Percentiles rank a stretch among this genome's conserved stretches.
phyloP scores from a whole-genome alignment of 2,329 filamentous ascomycete genomes.

The Berkeleyomyces basicola region DNA sequence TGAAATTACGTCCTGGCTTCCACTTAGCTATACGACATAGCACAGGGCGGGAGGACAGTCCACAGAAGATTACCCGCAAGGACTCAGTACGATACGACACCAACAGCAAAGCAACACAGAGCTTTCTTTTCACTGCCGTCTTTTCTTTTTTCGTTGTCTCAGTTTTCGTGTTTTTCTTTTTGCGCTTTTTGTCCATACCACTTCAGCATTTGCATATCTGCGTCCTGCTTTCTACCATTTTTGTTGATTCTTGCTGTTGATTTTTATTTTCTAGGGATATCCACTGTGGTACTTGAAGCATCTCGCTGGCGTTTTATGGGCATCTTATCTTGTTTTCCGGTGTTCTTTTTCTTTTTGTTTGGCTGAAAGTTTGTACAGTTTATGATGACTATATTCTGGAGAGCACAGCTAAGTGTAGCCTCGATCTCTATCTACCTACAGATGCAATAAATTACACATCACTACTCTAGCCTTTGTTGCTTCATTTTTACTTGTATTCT shows the following conservation, averaged over 20 bases:
- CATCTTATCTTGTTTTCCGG: not conserved
- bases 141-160: not conserved
- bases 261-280: conserved; percentile 1
- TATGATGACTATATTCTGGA: not conserved
- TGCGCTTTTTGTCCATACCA: not conserved
- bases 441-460: too few relatives aligned
- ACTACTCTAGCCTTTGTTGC: too few relatives aligned
- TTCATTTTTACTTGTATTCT: too few relatives aligned
- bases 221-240: not conserved
- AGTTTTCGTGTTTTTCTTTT: not conserved
- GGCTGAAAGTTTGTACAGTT: not conserved
- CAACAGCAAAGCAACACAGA: conserved; percentile 3
- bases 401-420: not conserved
- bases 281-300: not conserved
- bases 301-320: not conserved
- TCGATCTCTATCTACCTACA: not conserved
- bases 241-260: not conserved
- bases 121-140: not conserved
- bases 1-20: conserved; percentile 5
- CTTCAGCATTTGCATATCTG: not conserved
- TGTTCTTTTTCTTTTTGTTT: not conserved
- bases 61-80: not conserved
- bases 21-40: not conserved
- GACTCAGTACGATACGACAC: not conserved
- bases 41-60: not conserved